A percentile compares a stretch with the other conserved stretches of the same genome.
phyloP scores from a whole-genome alignment of 352 stramenopile species.

The Blastocystis sp. region DNA sequence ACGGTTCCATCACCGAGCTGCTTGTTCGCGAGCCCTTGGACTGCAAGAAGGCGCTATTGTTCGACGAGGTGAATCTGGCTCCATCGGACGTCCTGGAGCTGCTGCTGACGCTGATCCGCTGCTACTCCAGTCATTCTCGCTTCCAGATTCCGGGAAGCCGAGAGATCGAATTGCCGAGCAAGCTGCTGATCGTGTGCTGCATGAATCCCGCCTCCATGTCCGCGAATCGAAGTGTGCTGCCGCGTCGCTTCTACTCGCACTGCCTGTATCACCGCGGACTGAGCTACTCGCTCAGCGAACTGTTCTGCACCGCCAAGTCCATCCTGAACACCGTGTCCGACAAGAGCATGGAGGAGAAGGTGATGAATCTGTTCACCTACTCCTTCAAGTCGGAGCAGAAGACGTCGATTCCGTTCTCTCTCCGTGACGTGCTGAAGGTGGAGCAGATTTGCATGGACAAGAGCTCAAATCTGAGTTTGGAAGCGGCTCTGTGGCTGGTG shows the following conservation, averaged over 20 bases:
- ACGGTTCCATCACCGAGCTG: conserved; percentile 29
- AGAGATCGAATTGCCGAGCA: background rate
- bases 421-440: conserved; percentile 25
- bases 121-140: background rate
- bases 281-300: conserved; percentile 26
- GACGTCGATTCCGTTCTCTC: background rate
- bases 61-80: conserved; percentile 65
- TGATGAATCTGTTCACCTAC: background rate
- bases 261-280: conserved; percentile 33
- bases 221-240: conserved; percentile 31
- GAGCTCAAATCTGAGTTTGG: background rate
- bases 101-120: conserved; percentile 22
- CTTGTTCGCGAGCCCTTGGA: background rate
- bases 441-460: background rate
- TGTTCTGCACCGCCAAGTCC: conserved; percentile 19
- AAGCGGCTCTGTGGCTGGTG: conserved; percentile 2
- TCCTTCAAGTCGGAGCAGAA: background rate
- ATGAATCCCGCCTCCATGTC: conserved; percentile 64
- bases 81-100: conserved; percentile 56
- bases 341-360: too few relatives aligned
- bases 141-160: conserved; percentile 41
- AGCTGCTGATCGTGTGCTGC: conserved; percentile 46
- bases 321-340: background rate
- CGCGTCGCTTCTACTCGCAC: conserved; percentile 21
- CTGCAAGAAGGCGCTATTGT: background rate